phyloP scores from a whole-genome alignment of 441 rosid genomes.

The Erysimum pusillum region DNA sequence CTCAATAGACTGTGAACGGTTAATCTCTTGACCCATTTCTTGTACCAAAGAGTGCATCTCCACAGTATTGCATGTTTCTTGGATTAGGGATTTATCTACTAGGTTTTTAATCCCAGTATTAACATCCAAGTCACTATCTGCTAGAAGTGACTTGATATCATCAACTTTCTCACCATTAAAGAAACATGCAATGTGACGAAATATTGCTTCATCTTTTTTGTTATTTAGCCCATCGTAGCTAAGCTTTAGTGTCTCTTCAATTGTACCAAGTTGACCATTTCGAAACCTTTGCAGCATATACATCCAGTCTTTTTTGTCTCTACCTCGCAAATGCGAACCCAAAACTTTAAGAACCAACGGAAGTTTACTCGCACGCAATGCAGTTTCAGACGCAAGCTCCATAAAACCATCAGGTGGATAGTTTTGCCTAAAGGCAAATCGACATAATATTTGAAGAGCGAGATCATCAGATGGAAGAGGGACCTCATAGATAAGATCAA shows the following conservation, averaged over 20 bases:
- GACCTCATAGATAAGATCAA: background rate
- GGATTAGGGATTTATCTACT: slow-evolving; percentile 22
- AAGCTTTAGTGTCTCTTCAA: no score
- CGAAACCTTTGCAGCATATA: background rate
- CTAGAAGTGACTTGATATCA: background rate
- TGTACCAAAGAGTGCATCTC: slow-evolving; percentile 13
- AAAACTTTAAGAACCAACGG: slow-evolving; percentile 32
- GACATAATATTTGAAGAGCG: slow-evolving; percentile 33
- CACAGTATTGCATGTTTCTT: background rate
- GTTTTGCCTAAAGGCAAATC: slow-evolving; percentile 19
- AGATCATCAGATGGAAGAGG: slow-evolving; percentile 2
- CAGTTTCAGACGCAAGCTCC: background rate
- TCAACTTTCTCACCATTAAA: background rate
- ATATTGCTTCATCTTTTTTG: slow-evolving; percentile 1
- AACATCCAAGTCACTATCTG: background rate
- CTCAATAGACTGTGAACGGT: slow-evolving; percentile 4
- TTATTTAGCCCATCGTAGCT: background rate
- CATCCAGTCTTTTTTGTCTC: slow-evolving; percentile 3
- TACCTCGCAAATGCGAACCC: background rate
- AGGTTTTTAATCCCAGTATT: background rate
- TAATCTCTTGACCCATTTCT: slow-evolving; percentile 20
- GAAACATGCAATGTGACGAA: slow-evolving; percentile 15
- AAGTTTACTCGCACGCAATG: background rate
- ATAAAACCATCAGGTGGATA: background rate
- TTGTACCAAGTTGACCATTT: no score